A percentile compares a stretch with the other conserved stretches of the same genome.
These are phyloP conservation scores for Trichoderma parareesei DNA, from an alignment of 495 filamentous ascomycete genomes.

Conservation along the genomic window DNA sequence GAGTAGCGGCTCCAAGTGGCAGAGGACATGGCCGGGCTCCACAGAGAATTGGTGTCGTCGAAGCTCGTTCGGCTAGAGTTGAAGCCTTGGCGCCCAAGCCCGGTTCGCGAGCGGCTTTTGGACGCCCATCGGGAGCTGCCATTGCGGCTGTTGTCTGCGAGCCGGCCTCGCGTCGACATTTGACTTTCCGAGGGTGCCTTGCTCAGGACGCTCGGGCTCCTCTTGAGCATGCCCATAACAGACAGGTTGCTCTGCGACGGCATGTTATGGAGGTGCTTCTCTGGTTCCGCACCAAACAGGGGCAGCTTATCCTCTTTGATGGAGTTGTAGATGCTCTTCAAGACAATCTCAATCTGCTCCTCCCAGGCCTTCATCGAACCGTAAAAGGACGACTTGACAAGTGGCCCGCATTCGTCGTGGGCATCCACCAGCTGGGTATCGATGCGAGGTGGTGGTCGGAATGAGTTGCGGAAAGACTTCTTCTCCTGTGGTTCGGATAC, in stretches of 20 bases:
- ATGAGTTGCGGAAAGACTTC: conserved; percentile 33
- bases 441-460: conserved; percentile 38
- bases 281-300: conserved; percentile 56
- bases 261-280: conserved; percentile 30
- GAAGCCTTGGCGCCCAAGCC: conserved; percentile 73
- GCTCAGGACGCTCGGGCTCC: conserved; percentile 83
- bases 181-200: conserved; percentile 75
- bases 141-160: conserved; percentile 50
- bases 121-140: conserved; percentile 67
- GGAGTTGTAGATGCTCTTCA: conserved; percentile 86
- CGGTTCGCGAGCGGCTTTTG: conserved; percentile 77
- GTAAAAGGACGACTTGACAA: conserved; percentile 72
- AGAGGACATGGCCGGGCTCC: conserved; percentile 68
- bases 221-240: conserved; percentile 64
- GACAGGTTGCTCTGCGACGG: conserved; percentile 39
- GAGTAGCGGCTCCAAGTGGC: conserved; percentile 91
- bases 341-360: conserved; percentile 74
- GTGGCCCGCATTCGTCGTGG: conserved; percentile 46
- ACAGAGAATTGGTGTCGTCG: conserved; percentile 83
- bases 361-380: conserved; percentile 81
- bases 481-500: conserved; percentile 35
- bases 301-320: conserved; percentile 81
- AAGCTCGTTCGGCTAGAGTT: conserved; percentile 91
- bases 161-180: conserved; percentile 58
- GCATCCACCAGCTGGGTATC: conserved; percentile 29